These are phyloP conservation scores for Sugiyamaella novakii DNA, from an alignment of 1,139 yeast species.

Conservation along the genomic window DNA sequence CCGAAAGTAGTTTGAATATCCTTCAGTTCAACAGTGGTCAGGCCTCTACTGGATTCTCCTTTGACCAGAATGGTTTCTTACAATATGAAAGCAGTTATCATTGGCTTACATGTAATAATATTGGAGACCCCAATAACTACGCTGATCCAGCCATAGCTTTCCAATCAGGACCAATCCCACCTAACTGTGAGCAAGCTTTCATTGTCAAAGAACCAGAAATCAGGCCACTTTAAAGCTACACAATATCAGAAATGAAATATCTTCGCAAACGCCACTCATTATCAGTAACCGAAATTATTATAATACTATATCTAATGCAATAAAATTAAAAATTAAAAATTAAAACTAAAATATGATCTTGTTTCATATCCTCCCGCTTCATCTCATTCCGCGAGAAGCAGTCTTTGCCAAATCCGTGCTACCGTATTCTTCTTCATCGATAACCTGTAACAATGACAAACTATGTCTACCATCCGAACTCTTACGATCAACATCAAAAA, in stretches of 20 bases:
- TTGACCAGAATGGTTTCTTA: conserved; percentile 1
- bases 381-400: background rate
- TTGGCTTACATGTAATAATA: conserved; percentile 21
- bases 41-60: conserved; percentile 4
- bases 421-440: conserved; percentile 20
- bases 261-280: too few relatives aligned
- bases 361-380: background rate
- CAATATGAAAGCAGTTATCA: conserved; percentile 5
- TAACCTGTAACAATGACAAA: conserved; percentile 18
- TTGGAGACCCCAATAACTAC: conserved; percentile 24
- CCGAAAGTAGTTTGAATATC: background rate
- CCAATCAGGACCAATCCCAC: conserved; percentile 3
- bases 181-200: conserved; percentile 3
- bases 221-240: background rate
- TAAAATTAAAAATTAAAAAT: background rate
- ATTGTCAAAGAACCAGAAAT: conserved; percentile 1
- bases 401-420: background rate
- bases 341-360: too few relatives aligned
- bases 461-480: conserved; percentile 17
- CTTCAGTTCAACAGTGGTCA: conserved; percentile 12
- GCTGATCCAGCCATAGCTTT: conserved; percentile 17
- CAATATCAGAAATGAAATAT: too few relatives aligned
- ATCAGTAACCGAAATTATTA: too few relatives aligned
- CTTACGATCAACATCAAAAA: conserved; percentile 2
- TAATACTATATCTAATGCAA: too few relatives aligned